Evolutionary conservation across 2,329 filamentous ascomycete species (phyloP).

Genomic region (Bertia moriformis): DNA sequence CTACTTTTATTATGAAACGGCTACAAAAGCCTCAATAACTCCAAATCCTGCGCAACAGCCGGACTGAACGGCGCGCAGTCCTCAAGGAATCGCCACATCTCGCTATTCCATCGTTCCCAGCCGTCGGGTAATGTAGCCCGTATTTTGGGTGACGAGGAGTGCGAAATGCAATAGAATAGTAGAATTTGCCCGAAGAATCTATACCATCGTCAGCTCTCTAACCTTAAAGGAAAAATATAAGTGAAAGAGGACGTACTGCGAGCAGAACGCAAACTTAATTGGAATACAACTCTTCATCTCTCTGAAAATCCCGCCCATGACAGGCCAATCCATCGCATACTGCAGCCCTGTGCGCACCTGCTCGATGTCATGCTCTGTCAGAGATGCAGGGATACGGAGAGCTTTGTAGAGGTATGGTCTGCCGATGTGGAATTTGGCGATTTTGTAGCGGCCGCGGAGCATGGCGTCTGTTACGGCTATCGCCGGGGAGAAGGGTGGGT

Average conservation of each 20-base stretch:
- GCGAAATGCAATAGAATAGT: constrained; percentile 22
- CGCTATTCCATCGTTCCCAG: constrained; percentile 22
- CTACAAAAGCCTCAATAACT: constrained; percentile 12
- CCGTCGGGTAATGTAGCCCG: constrained; percentile 17
- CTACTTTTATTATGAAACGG: too few species aligned
- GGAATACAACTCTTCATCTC: constrained; percentile 24
- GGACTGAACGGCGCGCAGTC: constrained; percentile 19
- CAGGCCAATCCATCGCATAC: constrained; percentile 23
- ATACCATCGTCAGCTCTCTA: too few species aligned
- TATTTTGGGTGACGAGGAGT: constrained; percentile 16
- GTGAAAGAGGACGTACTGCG: constrained; percentile 11
- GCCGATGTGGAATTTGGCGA: constrained; percentile 17
- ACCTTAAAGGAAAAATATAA: too few species aligned
- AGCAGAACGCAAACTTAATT: constrained; percentile 19
- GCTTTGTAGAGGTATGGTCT: constrained; percentile 14
- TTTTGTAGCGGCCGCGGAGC: constrained; percentile 13
- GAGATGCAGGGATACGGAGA: constrained; percentile 16
- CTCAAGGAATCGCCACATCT: constrained; percentile 21
- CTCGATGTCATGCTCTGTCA: constrained; percentile 21
- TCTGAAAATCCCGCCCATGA: constrained; percentile 18
- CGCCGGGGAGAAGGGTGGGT: constrained; percentile 11
- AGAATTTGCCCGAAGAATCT: constrained; percentile 21
- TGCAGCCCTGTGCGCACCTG: constrained; percentile 19
- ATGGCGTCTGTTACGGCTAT: constrained; percentile 18
- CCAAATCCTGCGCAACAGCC: constrained; percentile 20